Percentiles rank a stretch among this genome's conserved stretches.
These are phyloP conservation scores for Handroanthus guayacan DNA, from an alignment of 257 asterid species.

Conservation along the genomic window DNA sequence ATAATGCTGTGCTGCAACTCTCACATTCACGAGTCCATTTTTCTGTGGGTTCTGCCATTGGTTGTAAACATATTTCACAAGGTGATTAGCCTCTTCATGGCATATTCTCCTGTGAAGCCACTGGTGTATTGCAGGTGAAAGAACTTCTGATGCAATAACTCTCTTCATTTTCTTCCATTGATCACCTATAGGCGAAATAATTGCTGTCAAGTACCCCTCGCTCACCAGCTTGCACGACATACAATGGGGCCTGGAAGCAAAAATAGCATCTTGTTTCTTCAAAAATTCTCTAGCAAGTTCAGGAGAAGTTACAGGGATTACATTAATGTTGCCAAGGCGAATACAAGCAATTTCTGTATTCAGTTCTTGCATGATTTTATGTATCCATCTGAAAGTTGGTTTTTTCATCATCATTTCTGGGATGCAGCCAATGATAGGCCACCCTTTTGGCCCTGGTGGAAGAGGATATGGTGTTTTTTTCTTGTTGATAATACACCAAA, in stretches of 20 bases:
- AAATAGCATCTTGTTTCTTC: conserved; percentile 32
- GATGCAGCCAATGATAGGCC: conserved; percentile 32
- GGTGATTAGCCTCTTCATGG: conserved; percentile 41
- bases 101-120: conserved; percentile 31
- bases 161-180: conserved; percentile 47
- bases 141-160: conserved; percentile 30
- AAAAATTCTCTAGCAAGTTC: conserved; percentile 47
- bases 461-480: background rate
- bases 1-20: conserved; percentile 30
- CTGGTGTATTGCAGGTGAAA: conserved; percentile 30
- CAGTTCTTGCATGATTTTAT: conserved; percentile 29
- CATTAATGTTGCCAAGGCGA: conserved; percentile 34
- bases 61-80: conserved; percentile 20
- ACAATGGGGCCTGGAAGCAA: conserved; percentile 37
- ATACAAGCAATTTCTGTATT: conserved; percentile 41
- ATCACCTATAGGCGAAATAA: conserved; percentile 8
- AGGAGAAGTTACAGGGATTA: conserved; percentile 39
- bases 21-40: conserved; percentile 29
- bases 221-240: conserved; percentile 12
- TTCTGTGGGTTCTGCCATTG: background rate
- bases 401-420: conserved; percentile 28
- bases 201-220: conserved; percentile 22
- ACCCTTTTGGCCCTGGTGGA: background rate
- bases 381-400: conserved; percentile 38
- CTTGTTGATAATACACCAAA: background rate